These are phyloP conservation scores for Babesia divergens DNA, from an alignment of 169 alveolate genomes.

Conservation along the genomic window DNA sequence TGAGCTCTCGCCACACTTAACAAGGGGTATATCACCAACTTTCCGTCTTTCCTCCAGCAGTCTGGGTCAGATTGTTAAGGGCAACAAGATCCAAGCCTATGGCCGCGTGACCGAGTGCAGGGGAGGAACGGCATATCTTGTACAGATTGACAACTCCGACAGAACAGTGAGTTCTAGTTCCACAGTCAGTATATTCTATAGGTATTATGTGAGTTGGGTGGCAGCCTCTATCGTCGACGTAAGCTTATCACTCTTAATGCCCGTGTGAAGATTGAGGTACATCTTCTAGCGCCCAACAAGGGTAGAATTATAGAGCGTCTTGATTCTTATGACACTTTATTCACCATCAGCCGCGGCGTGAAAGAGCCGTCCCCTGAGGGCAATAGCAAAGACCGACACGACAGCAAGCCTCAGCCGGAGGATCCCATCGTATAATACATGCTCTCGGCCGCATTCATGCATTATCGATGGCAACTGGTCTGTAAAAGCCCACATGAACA, in stretches of 20 bases:
- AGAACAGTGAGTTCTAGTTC: slow-evolving; percentile 4
- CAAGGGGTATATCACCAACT: not conserved
- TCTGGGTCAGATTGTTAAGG: slow-evolving; percentile 24
- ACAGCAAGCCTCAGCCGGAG: too few relatives aligned
- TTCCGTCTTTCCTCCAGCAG: not conserved
- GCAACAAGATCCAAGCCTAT: slow-evolving; percentile 21
- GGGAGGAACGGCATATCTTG: slow-evolving; percentile 52
- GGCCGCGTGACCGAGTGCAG: slow-evolving; percentile 46
- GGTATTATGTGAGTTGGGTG: slow-evolving; percentile 53
- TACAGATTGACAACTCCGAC: slow-evolving; percentile 24
- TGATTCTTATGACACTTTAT: not conserved
- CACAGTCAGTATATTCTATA: not conserved
- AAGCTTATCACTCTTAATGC: slow-evolving; percentile 20
- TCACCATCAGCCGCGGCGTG: not conserved
- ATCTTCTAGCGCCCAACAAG: slow-evolving; percentile 25
- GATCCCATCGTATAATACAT: too few relatives aligned
- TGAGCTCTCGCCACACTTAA: not conserved
- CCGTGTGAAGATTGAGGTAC: slow-evolving; percentile 52
- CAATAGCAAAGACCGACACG: not conserved
- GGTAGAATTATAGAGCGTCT: slow-evolving; percentile 53
- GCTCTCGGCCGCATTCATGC: too few relatives aligned
- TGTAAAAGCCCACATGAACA: too few relatives aligned
- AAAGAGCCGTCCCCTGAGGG: not conserved
- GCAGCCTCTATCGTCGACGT: slow-evolving; percentile 15
- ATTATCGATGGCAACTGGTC: too few relatives aligned